Conservation (phyloP, 2,329 filamentous ascomycete species). For the Kalmusia sp. region DNA sequence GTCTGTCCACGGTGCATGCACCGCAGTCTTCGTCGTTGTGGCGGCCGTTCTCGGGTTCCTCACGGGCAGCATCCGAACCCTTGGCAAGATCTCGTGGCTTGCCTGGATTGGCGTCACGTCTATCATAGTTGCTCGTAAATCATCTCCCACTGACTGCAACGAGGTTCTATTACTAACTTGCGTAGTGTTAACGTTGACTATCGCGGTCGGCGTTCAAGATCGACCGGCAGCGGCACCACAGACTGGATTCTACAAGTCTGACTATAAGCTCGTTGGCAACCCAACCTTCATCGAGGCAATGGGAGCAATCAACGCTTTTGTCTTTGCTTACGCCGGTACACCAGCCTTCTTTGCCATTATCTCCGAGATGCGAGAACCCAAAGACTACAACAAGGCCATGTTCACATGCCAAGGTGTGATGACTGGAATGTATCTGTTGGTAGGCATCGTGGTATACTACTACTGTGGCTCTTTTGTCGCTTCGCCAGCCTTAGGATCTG, state of each 20-base stretch:
- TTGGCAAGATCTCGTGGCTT: slow-evolving; percentile 15
- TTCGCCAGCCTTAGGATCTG: slow-evolving; percentile 70
- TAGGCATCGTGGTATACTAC: slow-evolving; percentile 70
- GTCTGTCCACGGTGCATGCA: slow-evolving; percentile 53
- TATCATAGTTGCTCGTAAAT: slow-evolving; percentile 5
- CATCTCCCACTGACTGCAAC: not conserved
- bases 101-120: slow-evolving; percentile 16
- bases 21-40: slow-evolving; percentile 23
- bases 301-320: slow-evolving; percentile 11
- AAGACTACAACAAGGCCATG: slow-evolving; percentile 66
- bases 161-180: slow-evolving; percentile 7
- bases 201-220: slow-evolving; percentile 23
- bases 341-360: slow-evolving; percentile 59
- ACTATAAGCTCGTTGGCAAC: slow-evolving; percentile 14
- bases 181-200: slow-evolving; percentile 22
- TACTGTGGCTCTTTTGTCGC: slow-evolving; percentile 66
- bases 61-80: slow-evolving; percentile 10
- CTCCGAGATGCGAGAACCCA: slow-evolving; percentile 66
- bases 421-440: slow-evolving; percentile 66
- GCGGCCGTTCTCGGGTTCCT: slow-evolving; percentile 33
- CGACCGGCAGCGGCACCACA: slow-evolving; percentile 25
- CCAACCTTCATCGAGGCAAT: slow-evolving; percentile 13
- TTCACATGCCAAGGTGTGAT: slow-evolving; percentile 65
- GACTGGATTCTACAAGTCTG: slow-evolving; percentile 9
- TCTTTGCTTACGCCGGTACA: slow-evolving; percentile 18